Evolutionary conservation across 2,329 filamentous ascomycete species (phyloP), one percentile per base, ranked within the genome.

Genomic region (Phyllachora maydis): DNA sequence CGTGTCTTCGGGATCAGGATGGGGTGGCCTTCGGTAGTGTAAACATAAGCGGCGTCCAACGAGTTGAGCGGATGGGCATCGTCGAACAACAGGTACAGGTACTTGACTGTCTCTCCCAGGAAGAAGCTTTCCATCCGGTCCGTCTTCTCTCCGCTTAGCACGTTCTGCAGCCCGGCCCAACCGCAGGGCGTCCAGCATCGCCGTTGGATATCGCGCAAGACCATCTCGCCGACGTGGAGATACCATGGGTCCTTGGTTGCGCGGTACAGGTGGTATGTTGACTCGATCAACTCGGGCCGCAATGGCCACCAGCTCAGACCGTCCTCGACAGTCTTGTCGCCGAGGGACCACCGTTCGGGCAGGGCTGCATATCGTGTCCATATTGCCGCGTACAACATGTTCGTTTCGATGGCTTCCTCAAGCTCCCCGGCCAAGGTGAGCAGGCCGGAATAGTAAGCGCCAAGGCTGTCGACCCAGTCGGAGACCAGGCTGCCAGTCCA

Each of bases 91-190:
- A 98, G 54, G 43, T 90, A 95, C 31, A 98, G 56, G 45, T 98
- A 98, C 47, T 95, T 93, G 21, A 81, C 73, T 2, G 88, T 98
- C 48, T 98, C 88, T 9, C 88, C 85, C 1, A 98, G 59, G 40
- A 95, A 95, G 57, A 95, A 98, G 43, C 85, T 95, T 48, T 98
- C 88, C 88, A 95, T 95, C 16, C 88, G 74, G 43, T 98, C 83
- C 35, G 67, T 78, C 46, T 81, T 68, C 47, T 93, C 79, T 4
- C 85, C 85, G 4, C 65, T 78, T 16, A 72, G 56, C 6, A 85
- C 77, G 42, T 83, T 73, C 38, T 82, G 73, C 17, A 95, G 57
- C 1, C 85, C 85, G 9, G 85, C 78, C 82, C 85, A 95, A 19
- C 88, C 88, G 38, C 88, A 98, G 30, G 66, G 63, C 1, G 82